A percentile compares a stretch with the other conserved stretches of the same genome.
phyloP scores from a whole-genome alignment of 2,329 filamentous ascomycete species.

The Colletotrichum scovillei region DNA sequence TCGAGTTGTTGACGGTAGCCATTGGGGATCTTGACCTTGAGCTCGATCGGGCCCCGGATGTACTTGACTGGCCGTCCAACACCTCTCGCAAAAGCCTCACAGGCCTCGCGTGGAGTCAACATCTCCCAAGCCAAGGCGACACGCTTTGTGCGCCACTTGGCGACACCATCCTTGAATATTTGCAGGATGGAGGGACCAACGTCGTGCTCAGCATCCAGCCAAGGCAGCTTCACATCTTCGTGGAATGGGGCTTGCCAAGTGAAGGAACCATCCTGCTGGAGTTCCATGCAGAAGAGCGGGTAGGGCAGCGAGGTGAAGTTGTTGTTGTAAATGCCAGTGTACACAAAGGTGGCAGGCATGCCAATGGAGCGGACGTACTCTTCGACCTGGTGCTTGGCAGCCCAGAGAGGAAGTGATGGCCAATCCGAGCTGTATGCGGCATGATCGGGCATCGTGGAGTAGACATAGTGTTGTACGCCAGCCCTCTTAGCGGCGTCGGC shows the following conservation, averaged over 20 bases:
- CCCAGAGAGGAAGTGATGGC: constrained; percentile 91
- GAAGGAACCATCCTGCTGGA: constrained; percentile 86
- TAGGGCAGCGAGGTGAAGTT: constrained; percentile 96
- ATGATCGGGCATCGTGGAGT: constrained; percentile 97
- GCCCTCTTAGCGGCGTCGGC: constrained; percentile 90
- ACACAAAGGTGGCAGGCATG: constrained; percentile 90
- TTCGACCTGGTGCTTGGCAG: constrained; percentile 91
- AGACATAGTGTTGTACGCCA: constrained; percentile 90
- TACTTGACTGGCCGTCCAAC: constrained; percentile 84
- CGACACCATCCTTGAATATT: constrained; percentile 92
- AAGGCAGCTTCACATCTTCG: constrained; percentile 87
- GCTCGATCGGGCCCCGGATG: constrained; percentile 80
- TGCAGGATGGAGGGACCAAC: constrained; percentile 92
- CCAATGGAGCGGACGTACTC: constrained; percentile 87
- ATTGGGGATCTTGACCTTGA: constrained; percentile 85
- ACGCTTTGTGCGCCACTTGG: constrained; percentile 82
- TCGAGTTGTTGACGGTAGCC: constrained; percentile 92
- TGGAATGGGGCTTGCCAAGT: constrained; percentile 95
- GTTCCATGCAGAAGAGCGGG: constrained; percentile 94
- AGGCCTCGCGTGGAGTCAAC: constrained; percentile 85
- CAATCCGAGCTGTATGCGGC: constrained; percentile 80
- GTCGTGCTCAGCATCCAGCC: constrained; percentile 97
- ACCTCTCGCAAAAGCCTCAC: constrained; percentile 81
- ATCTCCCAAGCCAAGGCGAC: constrained; percentile 93
- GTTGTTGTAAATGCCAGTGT: constrained; percentile 98